These are phyloP conservation scores for Penicillium sp. DNA, from an alignment of 2,329 filamentous ascomycete species.

Conservation along the genomic window DNA sequence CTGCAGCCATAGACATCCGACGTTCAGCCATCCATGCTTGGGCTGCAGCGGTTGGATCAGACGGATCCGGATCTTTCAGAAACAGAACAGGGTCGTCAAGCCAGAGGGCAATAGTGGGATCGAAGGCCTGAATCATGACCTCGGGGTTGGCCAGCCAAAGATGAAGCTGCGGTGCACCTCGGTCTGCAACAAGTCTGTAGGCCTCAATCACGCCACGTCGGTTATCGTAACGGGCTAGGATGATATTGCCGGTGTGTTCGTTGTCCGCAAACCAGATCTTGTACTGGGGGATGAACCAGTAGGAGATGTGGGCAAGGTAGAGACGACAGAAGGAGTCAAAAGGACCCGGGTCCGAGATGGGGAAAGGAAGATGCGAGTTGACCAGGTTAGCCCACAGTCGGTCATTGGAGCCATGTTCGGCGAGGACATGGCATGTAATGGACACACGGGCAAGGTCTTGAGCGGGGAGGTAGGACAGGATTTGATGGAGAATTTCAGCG, in stretches of 20 bases:
- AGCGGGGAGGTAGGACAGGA: constrained; percentile 65
- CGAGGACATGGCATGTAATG: constrained; percentile 60
- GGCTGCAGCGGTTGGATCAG: constrained; percentile 25
- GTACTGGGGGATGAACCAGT: constrained; percentile 78
- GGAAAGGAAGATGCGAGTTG: constrained; percentile 63
- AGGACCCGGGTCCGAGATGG: constrained; percentile 56
- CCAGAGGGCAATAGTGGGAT: constrained; percentile 68
- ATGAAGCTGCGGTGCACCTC: constrained; percentile 54
- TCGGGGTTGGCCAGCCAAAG: constrained; percentile 64
- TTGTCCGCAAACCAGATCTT: constrained; percentile 85
- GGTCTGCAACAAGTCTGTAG: constrained; percentile 69
- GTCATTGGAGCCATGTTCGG: constrained; percentile 61
- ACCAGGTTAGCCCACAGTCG: constrained; percentile 69
- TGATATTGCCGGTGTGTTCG: constrained; percentile 68
- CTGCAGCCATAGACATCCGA: constrained; percentile 55
- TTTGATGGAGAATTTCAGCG: constrained; percentile 69
- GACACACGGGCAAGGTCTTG: constrained; percentile 61
- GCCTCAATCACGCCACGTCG: constrained; percentile 73
- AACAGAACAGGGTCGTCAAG: constrained; percentile 69
- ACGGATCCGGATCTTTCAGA: constrained; percentile 42
- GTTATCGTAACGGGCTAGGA: constrained; percentile 74
- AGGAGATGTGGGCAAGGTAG: constrained; percentile 70
- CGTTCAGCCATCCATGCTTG: constrained; percentile 39
- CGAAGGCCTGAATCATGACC: constrained; percentile 69
- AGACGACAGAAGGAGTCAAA: constrained; percentile 66